These are phyloP conservation scores for Calycina herbarum DNA, from an alignment of 2,329 filamentous ascomycete genomes.

Conservation along the genomic window DNA sequence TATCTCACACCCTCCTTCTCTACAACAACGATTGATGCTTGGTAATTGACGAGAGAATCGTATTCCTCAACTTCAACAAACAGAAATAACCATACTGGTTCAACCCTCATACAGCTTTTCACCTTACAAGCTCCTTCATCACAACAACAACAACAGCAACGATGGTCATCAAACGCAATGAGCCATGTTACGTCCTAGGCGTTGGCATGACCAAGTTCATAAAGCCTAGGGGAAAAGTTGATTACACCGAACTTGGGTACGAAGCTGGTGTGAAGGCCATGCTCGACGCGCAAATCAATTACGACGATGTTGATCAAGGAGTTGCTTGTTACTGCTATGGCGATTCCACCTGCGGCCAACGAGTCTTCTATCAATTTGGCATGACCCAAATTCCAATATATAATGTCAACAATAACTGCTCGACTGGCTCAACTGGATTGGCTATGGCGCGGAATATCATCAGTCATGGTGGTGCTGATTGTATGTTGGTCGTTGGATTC, in stretches of 20 bases:
- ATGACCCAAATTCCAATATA: constrained; percentile 96
- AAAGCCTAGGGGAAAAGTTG: constrained; percentile 90
- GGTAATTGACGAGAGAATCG: neutral
- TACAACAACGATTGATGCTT: neutral
- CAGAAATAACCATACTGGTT: neutral
- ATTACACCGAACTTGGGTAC: constrained; percentile 92
- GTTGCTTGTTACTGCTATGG: constrained; percentile 98
- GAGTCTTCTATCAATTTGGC: constrained; percentile 98
- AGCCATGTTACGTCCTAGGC: constrained; percentile 80
- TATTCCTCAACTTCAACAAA: neutral
- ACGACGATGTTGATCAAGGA: constrained; percentile 93
- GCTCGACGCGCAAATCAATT: constrained; percentile 81
- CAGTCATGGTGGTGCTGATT: constrained; percentile 77
- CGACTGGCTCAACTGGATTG: constrained; percentile 88
- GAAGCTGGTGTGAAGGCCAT: constrained; percentile 68
- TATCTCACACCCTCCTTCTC: neutral
- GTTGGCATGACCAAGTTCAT: constrained; percentile 99
- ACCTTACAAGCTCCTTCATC: neutral
- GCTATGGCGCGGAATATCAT: constrained; percentile 81
- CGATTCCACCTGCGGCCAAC: constrained; percentile 90
- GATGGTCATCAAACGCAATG: constrained; percentile 33
- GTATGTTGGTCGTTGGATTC: constrained; percentile 88
- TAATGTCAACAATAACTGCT: constrained; percentile 99
- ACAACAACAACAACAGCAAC: constrained; percentile 5
- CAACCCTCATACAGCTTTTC: too few species aligned